Percentiles rank a stretch among this genome's conserved stretches.
Conservation (phyloP, 805 yeast genomes). For the Barnettozyma sucrosica region DNA sequence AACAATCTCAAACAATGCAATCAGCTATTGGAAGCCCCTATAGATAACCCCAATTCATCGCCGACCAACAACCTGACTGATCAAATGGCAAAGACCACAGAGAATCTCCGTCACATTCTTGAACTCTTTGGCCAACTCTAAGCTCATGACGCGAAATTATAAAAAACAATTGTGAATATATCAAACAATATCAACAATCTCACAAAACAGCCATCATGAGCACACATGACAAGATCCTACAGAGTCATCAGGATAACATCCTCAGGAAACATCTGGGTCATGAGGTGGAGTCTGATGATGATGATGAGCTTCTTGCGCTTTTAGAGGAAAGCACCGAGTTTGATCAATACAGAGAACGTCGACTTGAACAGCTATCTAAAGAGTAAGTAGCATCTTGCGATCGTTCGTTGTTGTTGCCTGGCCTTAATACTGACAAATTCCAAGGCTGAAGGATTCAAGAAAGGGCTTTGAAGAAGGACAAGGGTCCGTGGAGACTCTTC, state of each 20-base stretch:
- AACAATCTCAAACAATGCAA: slow-evolving; percentile 3
- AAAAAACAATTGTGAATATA: not conserved
- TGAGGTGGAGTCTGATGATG: slow-evolving; percentile 27
- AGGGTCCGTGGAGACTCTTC: slow-evolving; percentile 38
- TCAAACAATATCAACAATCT: not conserved
- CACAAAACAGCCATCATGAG: slow-evolving; percentile 4
- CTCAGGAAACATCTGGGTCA: slow-evolving; percentile 18
- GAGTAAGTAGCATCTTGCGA: slow-evolving; percentile 21
- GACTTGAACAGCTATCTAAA: slow-evolving; percentile 52
- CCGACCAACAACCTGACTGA: slow-evolving; percentile 3
- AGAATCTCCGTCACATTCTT: slow-evolving; percentile 4
- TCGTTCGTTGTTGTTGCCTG: not conserved
- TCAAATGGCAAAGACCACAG: not conserved
- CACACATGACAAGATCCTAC: slow-evolving; percentile 23
- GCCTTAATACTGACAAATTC: slow-evolving; percentile 4
- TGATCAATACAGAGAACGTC: slow-evolving; percentile 51
- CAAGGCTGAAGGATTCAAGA: slow-evolving; percentile 30
- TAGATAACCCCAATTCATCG: not conserved
- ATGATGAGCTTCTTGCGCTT: slow-evolving; percentile 40
- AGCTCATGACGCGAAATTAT: not conserved
- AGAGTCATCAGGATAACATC: slow-evolving; percentile 39
- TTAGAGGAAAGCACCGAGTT: slow-evolving; percentile 46
- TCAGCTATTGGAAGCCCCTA: not conserved
- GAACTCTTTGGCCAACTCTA: slow-evolving; percentile 6
- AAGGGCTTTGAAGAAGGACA: slow-evolving; percentile 34